A percentile compares a stretch with the other conserved stretches of the same genome.
Conservation (phyloP, 2,329 filamentous ascomycete genomes). For the Magnaporthiopsis incrustans region DNA sequence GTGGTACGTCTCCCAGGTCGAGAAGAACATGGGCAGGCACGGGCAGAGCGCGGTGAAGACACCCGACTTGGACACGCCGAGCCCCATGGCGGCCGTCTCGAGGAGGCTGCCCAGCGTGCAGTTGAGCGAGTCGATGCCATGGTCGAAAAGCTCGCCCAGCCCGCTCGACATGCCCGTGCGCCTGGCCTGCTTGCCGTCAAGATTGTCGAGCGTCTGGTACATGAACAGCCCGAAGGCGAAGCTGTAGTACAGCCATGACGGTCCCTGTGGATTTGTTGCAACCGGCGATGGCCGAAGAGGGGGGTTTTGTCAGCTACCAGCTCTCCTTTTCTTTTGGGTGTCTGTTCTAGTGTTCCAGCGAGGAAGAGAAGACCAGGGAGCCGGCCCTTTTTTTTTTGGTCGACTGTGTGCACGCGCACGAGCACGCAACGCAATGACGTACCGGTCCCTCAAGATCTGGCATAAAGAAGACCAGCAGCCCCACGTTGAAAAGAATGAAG, state of each 20-base stretch:
- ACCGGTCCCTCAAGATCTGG: conserved; percentile 87
- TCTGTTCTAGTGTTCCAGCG: not conserved
- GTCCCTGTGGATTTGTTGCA: conserved; percentile 45
- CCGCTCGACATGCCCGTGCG: conserved; percentile 92
- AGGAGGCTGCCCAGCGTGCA: conserved; percentile 88
- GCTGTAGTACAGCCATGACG: conserved; percentile 89
- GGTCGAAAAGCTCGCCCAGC: conserved; percentile 93
- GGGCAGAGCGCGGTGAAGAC: conserved; percentile 88
- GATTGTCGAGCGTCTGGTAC: conserved; percentile 99
- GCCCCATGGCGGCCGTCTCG: conserved; percentile 86
- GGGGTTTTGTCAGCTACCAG: too few relatives aligned
- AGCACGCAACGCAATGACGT: conserved; percentile 26
- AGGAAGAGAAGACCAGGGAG: not conserved
- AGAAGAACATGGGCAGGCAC: conserved; percentile 97
- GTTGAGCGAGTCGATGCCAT: conserved; percentile 96
- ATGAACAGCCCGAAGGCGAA: conserved; percentile 95
- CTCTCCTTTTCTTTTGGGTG: not conserved
- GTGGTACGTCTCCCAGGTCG: conserved; percentile 98
- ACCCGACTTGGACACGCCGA: conserved; percentile 75
- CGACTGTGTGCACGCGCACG: not conserved
- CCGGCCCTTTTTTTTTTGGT: not conserved
- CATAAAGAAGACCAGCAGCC: conserved; percentile 65
- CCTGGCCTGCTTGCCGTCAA: conserved; percentile 95
- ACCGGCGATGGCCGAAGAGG: not conserved
- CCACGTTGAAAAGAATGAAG: conserved; percentile 84